Evolutionary conservation across 768 basidiomycete species (phyloP).

Genomic region (Lactarius sp.): DNA sequence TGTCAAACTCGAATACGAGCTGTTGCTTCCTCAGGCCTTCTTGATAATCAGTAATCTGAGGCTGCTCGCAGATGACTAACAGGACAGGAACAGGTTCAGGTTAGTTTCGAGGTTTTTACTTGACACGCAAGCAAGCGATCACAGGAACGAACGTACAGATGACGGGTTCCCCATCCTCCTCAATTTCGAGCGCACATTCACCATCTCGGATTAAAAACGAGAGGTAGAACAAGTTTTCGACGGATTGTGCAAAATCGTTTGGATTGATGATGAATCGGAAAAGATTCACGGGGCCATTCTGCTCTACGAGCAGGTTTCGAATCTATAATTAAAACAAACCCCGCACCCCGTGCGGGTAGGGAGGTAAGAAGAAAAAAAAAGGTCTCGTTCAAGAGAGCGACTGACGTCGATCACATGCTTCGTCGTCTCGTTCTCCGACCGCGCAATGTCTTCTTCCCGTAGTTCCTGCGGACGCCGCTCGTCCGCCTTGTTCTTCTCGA

Average conservation of each 20-base stretch:
- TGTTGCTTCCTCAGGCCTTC: conserved; percentile 71
- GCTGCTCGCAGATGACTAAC: conserved; percentile 59
- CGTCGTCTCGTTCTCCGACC: conserved; percentile 84
- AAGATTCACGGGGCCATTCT: conserved; percentile 57
- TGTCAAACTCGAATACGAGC: conserved; percentile 87
- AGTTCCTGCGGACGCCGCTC: conserved; percentile 74
- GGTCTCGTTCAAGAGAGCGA: background rate
- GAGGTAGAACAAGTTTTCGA: conserved; percentile 95
- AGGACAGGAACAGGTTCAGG: background rate
- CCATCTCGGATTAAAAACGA: conserved; percentile 90
- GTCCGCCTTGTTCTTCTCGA: conserved; percentile 68
- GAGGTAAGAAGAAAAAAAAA: background rate
- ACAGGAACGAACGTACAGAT: conserved; percentile 51
- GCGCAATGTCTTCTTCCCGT: conserved; percentile 73
- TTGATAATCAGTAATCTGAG: conserved; percentile 57
- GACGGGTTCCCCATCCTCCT: conserved; percentile 63
- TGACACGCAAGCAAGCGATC: no score
- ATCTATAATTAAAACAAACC: conserved; percentile 41
- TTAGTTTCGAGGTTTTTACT: background rate
- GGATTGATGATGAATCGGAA: conserved; percentile 91
- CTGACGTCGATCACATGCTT: conserved; percentile 75
- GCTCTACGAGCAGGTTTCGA: conserved; percentile 48
- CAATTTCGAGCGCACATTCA: conserved; percentile 65
- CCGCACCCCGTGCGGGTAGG: no score
- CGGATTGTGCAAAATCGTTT: conserved; percentile 83